Percentiles rank a stretch among this genome's conserved stretches.
Conservation (phyloP, 306 rosid species). For the Cicer cuneatum region DNA sequence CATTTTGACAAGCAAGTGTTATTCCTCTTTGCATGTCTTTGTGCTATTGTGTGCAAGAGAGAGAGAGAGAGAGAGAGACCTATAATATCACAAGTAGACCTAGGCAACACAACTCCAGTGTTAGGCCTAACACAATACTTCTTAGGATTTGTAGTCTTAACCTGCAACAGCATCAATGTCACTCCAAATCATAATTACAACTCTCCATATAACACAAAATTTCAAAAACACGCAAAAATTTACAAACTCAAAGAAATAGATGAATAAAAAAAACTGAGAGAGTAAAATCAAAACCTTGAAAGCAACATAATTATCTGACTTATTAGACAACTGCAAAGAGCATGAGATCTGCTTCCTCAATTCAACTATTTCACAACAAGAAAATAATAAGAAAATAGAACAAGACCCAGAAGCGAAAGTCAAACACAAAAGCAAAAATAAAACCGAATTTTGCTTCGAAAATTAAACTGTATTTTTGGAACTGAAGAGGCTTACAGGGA, state of each 20-base stretch:
- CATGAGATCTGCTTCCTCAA: slow-evolving; percentile 98
- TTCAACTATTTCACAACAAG: slow-evolving; percentile 58
- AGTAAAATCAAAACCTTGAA: slow-evolving; percentile 66
- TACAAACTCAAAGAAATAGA: neutral
- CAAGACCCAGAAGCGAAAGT: slow-evolving; percentile 33
- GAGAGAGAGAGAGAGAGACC: slow-evolving; percentile 54
- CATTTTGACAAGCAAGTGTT: slow-evolving; percentile 7
- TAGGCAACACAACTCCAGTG: slow-evolving; percentile 85
- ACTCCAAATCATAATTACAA: slow-evolving; percentile 46
- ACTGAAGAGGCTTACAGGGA: slow-evolving; percentile 58
- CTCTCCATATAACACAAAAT: slow-evolving; percentile 24
- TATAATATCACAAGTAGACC: slow-evolving; percentile 79
- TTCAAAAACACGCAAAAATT: neutral
- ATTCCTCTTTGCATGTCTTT: slow-evolving; percentile 30
- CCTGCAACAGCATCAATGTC: slow-evolving; percentile 60
- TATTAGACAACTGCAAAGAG: slow-evolving; percentile 75
- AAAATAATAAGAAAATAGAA: slow-evolving; percentile 44
- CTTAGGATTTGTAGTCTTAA: slow-evolving; percentile 92
- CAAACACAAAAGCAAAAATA: slow-evolving; percentile 19
- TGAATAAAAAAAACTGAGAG: neutral
- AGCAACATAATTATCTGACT: slow-evolving; percentile 72
- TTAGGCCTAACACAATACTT: slow-evolving; percentile 97
- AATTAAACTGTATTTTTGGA: neutral
- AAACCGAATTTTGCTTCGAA: slow-evolving; percentile 23
- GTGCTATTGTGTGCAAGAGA: slow-evolving; percentile 17